These are phyloP conservation scores for Coprinopsis strossmayeri DNA, from an alignment of 768 basidiomycete species.

Conservation along the genomic window DNA sequence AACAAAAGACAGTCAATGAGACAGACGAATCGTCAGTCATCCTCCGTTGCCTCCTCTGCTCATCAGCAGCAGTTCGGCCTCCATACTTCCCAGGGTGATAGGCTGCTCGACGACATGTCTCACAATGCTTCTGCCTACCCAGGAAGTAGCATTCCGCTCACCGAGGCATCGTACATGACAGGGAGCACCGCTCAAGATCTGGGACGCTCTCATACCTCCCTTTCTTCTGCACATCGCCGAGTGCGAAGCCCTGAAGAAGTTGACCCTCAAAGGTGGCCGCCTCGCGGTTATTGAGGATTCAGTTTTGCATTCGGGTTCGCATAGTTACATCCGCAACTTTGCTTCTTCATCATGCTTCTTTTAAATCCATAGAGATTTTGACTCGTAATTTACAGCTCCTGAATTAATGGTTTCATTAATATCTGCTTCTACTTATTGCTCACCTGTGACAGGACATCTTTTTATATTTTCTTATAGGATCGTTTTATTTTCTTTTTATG, in stretches of 20 bases:
- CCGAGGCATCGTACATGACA: constrained; percentile 10
- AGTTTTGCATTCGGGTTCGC: constrained; percentile 21
- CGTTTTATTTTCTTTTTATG: neutral
- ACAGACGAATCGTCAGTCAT: constrained; percentile 65
- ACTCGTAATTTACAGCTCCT: constrained; percentile 22
- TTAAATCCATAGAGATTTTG: constrained; percentile 30
- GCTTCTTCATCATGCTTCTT: constrained; percentile 32
- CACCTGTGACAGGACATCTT: neutral
- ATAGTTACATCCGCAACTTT: constrained; percentile 36
- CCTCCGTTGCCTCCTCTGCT: constrained; percentile 32
- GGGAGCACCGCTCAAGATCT: constrained; percentile 14
- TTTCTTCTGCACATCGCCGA: constrained; percentile 38
- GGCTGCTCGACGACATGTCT: constrained; percentile 33
- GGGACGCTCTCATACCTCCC: constrained; percentile 22
- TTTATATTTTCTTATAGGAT: neutral
- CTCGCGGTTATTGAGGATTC: constrained; percentile 37
- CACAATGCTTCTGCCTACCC: constrained; percentile 12
- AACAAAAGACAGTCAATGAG: constrained; percentile 82
- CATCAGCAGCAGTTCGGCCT: constrained; percentile 35
- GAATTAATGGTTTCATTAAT: constrained; percentile 35
- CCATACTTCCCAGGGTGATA: constrained; percentile 26
- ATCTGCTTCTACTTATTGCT: constrained; percentile 6
- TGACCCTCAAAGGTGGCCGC: constrained; percentile 47
- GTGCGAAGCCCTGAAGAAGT: constrained; percentile 31
- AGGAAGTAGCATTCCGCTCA: constrained; percentile 1